A percentile compares a stretch with the other conserved stretches of the same genome.
phyloP scores from a whole-genome alignment of 306 rosid species.

The Comarum palustre region DNA sequence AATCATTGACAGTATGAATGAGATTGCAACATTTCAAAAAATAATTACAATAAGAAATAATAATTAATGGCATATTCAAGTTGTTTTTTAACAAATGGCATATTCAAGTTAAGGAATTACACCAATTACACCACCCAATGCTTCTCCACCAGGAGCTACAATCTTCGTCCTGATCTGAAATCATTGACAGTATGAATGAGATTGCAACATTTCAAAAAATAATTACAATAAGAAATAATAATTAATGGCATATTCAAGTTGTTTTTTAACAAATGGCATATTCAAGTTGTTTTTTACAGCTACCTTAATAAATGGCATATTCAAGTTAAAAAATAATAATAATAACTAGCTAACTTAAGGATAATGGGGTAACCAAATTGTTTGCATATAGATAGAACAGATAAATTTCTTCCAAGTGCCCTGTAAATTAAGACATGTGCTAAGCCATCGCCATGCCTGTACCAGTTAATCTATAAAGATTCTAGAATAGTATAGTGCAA shows the following conservation, averaged over 20 bases:
- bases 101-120: too few species aligned
- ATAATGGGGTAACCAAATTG: background rate
- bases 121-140: slow-evolving; percentile 88
- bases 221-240: background rate
- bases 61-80: too few species aligned
- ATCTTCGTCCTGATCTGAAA: slow-evolving; percentile 80
- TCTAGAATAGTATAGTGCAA: background rate
- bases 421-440: background rate
- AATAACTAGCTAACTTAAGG: background rate
- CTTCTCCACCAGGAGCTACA: slow-evolving; percentile 98
- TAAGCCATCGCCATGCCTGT: background rate
- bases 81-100: too few species aligned
- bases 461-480: background rate
- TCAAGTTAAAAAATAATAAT: background rate
- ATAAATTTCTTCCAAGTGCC: background rate
- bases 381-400: background rate
- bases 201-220: background rate
- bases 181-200: slow-evolving; percentile 1
- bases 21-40: background rate
- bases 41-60: background rate
- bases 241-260: too few species aligned
- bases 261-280: too few species aligned
- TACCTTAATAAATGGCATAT: background rate
- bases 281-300: too few species aligned
- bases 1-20: slow-evolving; percentile 16